Evolutionary conservation across 75 land plant genomes (phyloP), one percentile per base, ranked within the genome.

Genomic region (Isoetes taiwanensis): DNA sequence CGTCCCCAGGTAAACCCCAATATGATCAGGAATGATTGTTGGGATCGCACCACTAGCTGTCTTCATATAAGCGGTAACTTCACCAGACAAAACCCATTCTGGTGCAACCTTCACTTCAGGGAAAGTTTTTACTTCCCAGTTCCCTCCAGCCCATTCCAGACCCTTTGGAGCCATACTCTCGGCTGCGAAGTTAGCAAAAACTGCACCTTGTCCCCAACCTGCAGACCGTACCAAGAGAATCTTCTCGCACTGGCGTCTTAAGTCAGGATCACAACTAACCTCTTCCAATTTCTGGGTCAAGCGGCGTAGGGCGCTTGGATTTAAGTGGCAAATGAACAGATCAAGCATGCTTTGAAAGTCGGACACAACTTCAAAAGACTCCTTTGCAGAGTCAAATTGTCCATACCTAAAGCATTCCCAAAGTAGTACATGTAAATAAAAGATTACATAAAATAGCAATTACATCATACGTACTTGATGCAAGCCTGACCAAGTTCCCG

Each of bases 111-210:
- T 91, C 41, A 67, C 43, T 30, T 77, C 76, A 5, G 72, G 61
- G 16, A 79, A 77, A 16, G 99, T 88, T 57, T 88, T 94, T 46
- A 94, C 77, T 38, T 88, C 90, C 99, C 99, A 94, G 68, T 94
- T 94, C n/a, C 99, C 99, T 56, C 99, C 99, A 53, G 84, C 99
- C 99, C 99, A 94, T 76, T 94, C 99, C 33, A 90, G 74, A 37
- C 99, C 99, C 66, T 94, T 94, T 30, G 99, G 99, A 31, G 77
- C 77, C 96, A 94, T 80, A 63, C 90, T 94, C 67, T 94, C 99
- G 32, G 99, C 99, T 67, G 95, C 86, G 68, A 94, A 84, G 55
- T 94, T 94, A 10, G 85, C 81, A 65, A 94, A 88, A 35, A 88
- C 76, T 17, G 63, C 54, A 34, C 94, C 94, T 69, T 88, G 90